Conservation (phyloP, 306 rosid genomes). For the Cucumis hystrix region DNA sequence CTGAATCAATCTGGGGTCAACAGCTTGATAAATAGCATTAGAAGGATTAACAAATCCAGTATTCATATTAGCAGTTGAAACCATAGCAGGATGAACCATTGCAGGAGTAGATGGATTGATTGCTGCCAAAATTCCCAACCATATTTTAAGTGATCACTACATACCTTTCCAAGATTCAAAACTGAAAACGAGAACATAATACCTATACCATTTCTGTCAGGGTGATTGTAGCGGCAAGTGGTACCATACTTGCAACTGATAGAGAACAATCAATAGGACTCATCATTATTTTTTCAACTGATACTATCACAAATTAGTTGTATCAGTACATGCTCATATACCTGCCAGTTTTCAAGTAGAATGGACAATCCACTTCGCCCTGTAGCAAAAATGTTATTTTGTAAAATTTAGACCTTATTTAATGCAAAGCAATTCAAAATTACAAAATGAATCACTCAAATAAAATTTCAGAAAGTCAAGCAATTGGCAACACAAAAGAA, state of each 20-base stretch:
- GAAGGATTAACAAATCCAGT: slow-evolving; percentile 58
- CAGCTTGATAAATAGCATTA: slow-evolving; percentile 55
- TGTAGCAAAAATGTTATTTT: slow-evolving; percentile 28
- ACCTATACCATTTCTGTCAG: slow-evolving; percentile 63
- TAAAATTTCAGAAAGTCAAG: neutral
- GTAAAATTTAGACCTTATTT: slow-evolving; percentile 8
- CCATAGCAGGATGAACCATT: slow-evolving; percentile 35
- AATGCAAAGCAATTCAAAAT: neutral
- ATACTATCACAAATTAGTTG: slow-evolving; percentile 2
- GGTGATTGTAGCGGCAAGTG: slow-evolving; percentile 92
- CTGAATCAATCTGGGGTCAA: slow-evolving; percentile 57
- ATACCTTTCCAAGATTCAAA: slow-evolving; percentile 3
- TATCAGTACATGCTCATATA: slow-evolving; percentile 7
- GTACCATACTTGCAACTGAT: slow-evolving; percentile 88
- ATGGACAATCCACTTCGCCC: slow-evolving; percentile 96
- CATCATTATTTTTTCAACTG: neutral
- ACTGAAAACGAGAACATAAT: slow-evolving; percentile 13
- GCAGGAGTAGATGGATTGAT: slow-evolving; percentile 43
- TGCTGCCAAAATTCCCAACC: slow-evolving; percentile 23
- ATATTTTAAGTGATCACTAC: neutral
- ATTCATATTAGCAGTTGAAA: slow-evolving; percentile 52
- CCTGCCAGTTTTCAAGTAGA: slow-evolving; percentile 99
- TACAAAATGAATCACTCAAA: neutral
- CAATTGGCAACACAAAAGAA: neutral
- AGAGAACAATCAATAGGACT: slow-evolving; percentile 17